Evolutionary conservation across 1,284 basidiomycete genomes (phyloP).

Genomic region (Austroboletus sp.): DNA sequence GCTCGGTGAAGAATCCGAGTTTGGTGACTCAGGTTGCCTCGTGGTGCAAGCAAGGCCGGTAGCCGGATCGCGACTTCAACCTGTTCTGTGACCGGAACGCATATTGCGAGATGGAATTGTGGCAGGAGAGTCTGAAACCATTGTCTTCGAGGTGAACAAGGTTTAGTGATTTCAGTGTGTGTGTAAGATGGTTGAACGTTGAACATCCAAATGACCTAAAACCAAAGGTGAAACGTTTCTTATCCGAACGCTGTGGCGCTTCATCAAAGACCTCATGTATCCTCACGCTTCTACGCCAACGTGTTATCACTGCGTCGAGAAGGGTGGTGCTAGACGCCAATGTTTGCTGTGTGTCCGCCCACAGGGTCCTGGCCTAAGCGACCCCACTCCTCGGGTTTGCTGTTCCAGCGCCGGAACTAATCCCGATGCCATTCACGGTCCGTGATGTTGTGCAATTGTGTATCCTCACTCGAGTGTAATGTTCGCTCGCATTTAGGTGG

Average conservation of each 20-base stretch:
- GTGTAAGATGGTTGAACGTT: no score
- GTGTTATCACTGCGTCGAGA: slow-evolving; percentile 9
- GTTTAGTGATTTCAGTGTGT: no score
- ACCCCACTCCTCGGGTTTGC: slow-evolving; percentile 1
- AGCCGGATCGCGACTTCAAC: background rate
- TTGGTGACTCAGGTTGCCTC: slow-evolving; percentile 1
- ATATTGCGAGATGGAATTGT: no score
- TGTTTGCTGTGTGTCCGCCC: background rate
- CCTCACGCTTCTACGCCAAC: slow-evolving; percentile 8
- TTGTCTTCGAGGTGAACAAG: no score
- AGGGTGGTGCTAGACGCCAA: slow-evolving; percentile 1
- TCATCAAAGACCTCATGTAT: slow-evolving; percentile 6
- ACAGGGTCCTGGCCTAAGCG: background rate
- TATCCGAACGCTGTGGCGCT: background rate
- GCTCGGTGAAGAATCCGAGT: slow-evolving; percentile 1
- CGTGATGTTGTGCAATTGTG: slow-evolving; percentile 6
- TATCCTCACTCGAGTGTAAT: background rate
- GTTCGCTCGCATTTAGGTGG: background rate
- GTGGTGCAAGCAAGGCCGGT: slow-evolving; percentile 13
- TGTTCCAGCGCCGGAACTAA: background rate
- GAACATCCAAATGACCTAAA: no score
- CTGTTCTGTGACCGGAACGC: background rate
- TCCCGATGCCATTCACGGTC: slow-evolving; percentile 14
- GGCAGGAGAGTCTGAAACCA: background rate
- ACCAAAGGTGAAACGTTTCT: background rate